Base-by-base conservation (phyloP, 768 basidiomycete genomes). In the Candolleomyces eurysporus region DNA sequence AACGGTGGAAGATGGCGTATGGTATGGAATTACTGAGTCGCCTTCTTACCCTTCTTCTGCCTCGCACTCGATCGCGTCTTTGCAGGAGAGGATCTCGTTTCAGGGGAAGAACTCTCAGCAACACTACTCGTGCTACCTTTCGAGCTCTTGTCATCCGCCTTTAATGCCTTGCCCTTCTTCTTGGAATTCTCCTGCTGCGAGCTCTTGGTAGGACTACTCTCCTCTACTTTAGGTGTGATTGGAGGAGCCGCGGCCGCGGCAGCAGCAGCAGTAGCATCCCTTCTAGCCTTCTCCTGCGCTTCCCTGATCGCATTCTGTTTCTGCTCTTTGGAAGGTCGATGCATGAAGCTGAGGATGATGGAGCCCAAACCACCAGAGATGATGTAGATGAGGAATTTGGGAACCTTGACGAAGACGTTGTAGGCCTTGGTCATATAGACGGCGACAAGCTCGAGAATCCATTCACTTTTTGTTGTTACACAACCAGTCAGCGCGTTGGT, bases 331-430 rank as follows among this genome's bases (percentile, higher is more conserved):
- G 65, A 61, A 14, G 67, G 64, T 51, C 70, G 73, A 70, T 94
- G 92, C 64, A 93, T 69, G 42, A 90, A 62, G 57, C 84, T 82
- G 67, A 94, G 79, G 19, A 91, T 57, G 61, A 90, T 50, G n/a
- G 88, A 90, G 7, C 83, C 92, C 45, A 87, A 3, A 36, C 76
- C 78, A 45, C 91, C 92, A 3, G 90, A 88, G 8, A 81, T 55
- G 50, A 91, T 66, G 68, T 91, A 80, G 68, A 93, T 73, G 22
- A 89, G 39, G 88, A 89, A 92, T 63, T 83, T 83, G n/a, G 92
- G 92, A 49, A 93, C 67, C 32, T 77, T 66, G 59, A 83, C 70
- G 14, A 82, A 63, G 61, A 78, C 60, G 66, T 82, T 74, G 77
- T 92, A 92, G 50, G 78, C 48, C 63, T 75, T 78, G 46, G 82